These are phyloP conservation scores for Leccinellum rugosiceps DNA, from an alignment of 768 basidiomycete genomes.

Conservation along the genomic window DNA sequence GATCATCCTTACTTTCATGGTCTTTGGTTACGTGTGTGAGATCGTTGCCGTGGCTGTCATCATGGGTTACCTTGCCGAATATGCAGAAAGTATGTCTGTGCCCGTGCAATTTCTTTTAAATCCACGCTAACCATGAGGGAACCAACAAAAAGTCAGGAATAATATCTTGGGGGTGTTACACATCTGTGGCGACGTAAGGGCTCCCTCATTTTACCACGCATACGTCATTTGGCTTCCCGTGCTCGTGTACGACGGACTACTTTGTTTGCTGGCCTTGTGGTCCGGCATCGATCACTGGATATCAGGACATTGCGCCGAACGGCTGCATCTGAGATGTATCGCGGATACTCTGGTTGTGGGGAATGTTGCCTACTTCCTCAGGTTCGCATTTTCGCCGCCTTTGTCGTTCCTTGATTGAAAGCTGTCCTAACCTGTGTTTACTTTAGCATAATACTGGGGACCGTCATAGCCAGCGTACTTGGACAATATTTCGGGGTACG, in stretches of 20 bases:
- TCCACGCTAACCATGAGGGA: not conserved
- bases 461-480: not conserved
- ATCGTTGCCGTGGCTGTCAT: slow-evolving; percentile 7
- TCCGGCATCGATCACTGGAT: not conserved
- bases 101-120: not conserved
- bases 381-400: not conserved
- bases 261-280: slow-evolving; percentile 11
- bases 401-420: not conserved
- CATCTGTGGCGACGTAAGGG: slow-evolving; percentile 3
- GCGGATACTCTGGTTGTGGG: not conserved
- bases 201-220: not conserved
- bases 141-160: not conserved
- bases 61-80: slow-evolving; percentile 2
- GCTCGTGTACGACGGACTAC: slow-evolving; percentile 5
- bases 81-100: not conserved
- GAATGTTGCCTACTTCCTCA: slow-evolving; percentile 2
- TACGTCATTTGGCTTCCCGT: slow-evolving; percentile 12
- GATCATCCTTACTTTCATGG: slow-evolving; percentile 7
- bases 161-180: not conserved
- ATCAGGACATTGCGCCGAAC: not conserved
- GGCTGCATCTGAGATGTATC: not conserved
- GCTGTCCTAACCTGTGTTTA: not conserved
- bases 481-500: slow-evolving; percentile 4
- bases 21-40: slow-evolving; percentile 7
- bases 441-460: not conserved